phyloP scores from a whole-genome alignment of 2,329 filamentous ascomycete genomes.

The Rachicladosporium sp. region DNA sequence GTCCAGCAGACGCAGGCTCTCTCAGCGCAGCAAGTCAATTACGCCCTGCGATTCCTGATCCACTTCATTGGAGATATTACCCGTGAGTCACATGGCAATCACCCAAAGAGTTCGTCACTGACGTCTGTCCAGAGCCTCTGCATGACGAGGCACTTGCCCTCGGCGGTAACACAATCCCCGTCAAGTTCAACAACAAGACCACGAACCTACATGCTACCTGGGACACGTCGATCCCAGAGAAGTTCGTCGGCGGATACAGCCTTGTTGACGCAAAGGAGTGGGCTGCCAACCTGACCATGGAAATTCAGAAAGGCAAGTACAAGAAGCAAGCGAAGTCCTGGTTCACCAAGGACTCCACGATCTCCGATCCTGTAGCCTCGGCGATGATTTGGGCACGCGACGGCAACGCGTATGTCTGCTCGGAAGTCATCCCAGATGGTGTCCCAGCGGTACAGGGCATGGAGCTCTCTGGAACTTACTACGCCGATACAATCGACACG shows the following conservation, averaged over 20 bases:
- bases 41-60: conserved; percentile 39
- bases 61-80: conserved; percentile 51
- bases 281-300: conserved; percentile 24
- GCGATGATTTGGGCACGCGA: conserved; percentile 32
- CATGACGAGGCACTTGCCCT: conserved; percentile 38
- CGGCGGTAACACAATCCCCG: conserved; percentile 33
- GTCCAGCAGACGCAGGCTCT: conserved; percentile 21
- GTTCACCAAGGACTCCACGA: conserved; percentile 24
- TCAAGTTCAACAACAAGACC: conserved; percentile 28
- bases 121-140: conserved; percentile 36
- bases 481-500: conserved; percentile 25
- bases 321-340: conserved; percentile 21
- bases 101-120: conserved; percentile 42
- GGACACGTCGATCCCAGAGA: conserved; percentile 34
- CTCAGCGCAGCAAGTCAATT: conserved; percentile 24
- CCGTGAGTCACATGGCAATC: conserved; percentile 31
- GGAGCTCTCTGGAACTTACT: conserved; percentile 25
- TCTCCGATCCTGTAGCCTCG: conserved; percentile 23
- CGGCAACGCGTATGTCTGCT: conserved; percentile 32
- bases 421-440: conserved; percentile 29
- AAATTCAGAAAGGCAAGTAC: conserved; percentile 30
- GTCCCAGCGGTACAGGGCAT: conserved; percentile 22
- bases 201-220: conserved; percentile 35
- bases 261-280: conserved; percentile 27
- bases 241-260: conserved; percentile 27